A percentile compares a stretch with the other conserved stretches of the same genome.
phyloP scores from a whole-genome alignment of 495 filamentous ascomycete genomes.

The Trichoderma virens region DNA sequence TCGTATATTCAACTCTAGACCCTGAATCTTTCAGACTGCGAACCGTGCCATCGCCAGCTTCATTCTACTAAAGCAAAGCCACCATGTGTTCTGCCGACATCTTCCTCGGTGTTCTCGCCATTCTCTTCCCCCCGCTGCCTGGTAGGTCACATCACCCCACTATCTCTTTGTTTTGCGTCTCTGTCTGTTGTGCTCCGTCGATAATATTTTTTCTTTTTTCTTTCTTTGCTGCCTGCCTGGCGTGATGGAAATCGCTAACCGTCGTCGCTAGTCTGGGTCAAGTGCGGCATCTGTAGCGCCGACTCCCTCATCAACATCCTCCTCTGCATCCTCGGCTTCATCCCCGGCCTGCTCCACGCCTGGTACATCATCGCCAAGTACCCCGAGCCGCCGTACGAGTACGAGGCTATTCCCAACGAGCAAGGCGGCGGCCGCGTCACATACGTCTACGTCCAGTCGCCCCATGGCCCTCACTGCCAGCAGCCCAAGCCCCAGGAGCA shows the following conservation, averaged over 20 bases:
- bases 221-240: neutral
- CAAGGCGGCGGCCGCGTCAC: slow-evolving; percentile 48
- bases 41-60: too few species aligned
- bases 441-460: slow-evolving; percentile 58
- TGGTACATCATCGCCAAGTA: slow-evolving; percentile 97
- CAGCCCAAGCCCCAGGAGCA: slow-evolving; percentile 26
- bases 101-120: slow-evolving; percentile 79
- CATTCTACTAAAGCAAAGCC: neutral
- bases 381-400: slow-evolving; percentile 64
- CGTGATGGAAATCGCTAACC: neutral
- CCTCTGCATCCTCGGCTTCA: slow-evolving; percentile 77
- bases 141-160: slow-evolving; percentile 48
- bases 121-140: slow-evolving; percentile 89
- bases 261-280: slow-evolving; percentile 73
- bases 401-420: slow-evolving; percentile 50
- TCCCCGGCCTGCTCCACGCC: slow-evolving; percentile 87
- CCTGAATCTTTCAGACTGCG: too few species aligned
- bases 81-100: slow-evolving; percentile 64
- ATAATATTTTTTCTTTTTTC: slow-evolving; percentile 17
- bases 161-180: too few species aligned
- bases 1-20: neutral
- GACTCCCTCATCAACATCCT: slow-evolving; percentile 94
- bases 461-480: slow-evolving; percentile 30
- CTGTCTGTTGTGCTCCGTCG: neutral
- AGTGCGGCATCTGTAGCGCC: slow-evolving; percentile 83